Conservation (phyloP, 768 basidiomycete genomes). For the Boletus insuetus region DNA sequence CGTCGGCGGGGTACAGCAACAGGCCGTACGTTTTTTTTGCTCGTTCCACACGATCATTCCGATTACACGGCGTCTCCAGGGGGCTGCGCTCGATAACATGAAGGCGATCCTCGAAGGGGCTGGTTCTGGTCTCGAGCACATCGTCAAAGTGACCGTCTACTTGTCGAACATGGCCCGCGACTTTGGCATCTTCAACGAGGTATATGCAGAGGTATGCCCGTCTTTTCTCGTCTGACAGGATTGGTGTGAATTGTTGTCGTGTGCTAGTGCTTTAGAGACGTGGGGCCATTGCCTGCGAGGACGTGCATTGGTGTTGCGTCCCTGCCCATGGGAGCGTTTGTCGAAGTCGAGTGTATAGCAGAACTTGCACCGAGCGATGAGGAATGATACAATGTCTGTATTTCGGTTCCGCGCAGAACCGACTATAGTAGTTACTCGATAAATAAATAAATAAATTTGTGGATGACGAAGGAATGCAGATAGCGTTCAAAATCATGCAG, state of each 20-base stretch:
- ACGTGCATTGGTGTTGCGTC: conserved; percentile 56
- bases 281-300: conserved; percentile 47
- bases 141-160: conserved; percentile 43
- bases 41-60: background rate
- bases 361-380: conserved; percentile 20
- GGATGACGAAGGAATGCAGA: too few species aligned
- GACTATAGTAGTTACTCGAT: background rate
- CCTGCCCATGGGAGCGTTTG: conserved; percentile 50
- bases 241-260: background rate
- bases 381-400: background rate
- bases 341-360: conserved; percentile 64
- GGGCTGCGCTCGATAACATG: conserved; percentile 39
- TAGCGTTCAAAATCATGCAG: background rate
- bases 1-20: conserved; percentile 36
- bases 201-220: conserved; percentile 32
- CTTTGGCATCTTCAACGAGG: conserved; percentile 38
- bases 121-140: conserved; percentile 35
- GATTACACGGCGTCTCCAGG: conserved; percentile 20
- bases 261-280: conserved; percentile 26
- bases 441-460: background rate
- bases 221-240: background rate
- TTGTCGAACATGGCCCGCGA: conserved; percentile 37
- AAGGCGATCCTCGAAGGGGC: conserved; percentile 35
- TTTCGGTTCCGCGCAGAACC: background rate
- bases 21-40: conserved; percentile 32